Evolutionary conservation across 495 filamentous ascomycete genomes (phyloP), one percentile per base, ranked within the genome.

Genomic region (Cladorrhinum samala): DNA sequence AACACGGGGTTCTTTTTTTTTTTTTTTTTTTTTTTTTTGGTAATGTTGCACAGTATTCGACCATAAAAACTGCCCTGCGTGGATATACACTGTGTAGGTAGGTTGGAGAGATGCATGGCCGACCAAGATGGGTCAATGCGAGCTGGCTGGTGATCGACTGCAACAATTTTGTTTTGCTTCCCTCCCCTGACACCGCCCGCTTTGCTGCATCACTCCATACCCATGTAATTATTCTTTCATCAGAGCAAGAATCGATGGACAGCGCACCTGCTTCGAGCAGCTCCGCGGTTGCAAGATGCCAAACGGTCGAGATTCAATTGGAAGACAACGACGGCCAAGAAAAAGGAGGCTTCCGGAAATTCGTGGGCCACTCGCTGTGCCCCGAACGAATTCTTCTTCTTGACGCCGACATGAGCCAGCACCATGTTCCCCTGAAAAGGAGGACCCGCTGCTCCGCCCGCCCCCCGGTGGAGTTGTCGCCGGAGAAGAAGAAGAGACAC

Each of bases 391-490:
- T 25, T 21, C 19, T 20, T 9, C 17, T 33, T 17, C 48, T 46
- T 33, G 54, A 44, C 54, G 50, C 39, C 50, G 2, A 18, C 30
- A 13, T n/a, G n/a, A n/a, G n/a, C n/a, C n/a, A n/a, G n/a, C 21
- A 18, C 49, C 55, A 19, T 52, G 50, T 37, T 4, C 50, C 42
- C 55, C 50, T 58, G 55, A 57, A 50, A 49, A 49, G 45, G n/a
- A n/a, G n/a, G 30, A 47, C 17, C 39, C 39, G 39, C 39, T 18
- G 39, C 39, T 41, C 11, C 39, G 41, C 41, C 50, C 55, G 49
- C 46, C 20, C n/a, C 7, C 38, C 27, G 30, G 47, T 56, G 53
- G 53, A 41, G 19, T 18, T 6, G 20, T 33, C 19, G 17, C 50
- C 50, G 46, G 38, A 13, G 17, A 23, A 23, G 18, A 23, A 20